Evolutionary conservation across 805 yeast species (phyloP).

Genomic region (Candida suzukii): DNA sequence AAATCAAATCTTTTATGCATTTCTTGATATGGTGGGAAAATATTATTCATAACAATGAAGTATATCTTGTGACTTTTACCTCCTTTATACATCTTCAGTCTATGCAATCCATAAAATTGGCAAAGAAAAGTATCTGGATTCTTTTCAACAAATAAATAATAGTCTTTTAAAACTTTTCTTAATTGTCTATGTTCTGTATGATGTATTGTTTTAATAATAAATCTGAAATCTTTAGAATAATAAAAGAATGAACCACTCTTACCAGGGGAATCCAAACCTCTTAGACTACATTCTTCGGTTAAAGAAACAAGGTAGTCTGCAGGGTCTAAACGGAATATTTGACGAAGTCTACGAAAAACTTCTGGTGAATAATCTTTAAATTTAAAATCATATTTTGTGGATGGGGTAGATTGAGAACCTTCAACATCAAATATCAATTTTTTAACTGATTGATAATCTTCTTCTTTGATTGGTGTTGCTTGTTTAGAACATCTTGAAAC

Average conservation of each 20-base stretch:
- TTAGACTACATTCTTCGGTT: conserved; percentile 86
- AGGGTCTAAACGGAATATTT: conserved; percentile 81
- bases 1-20: conserved; percentile 82
- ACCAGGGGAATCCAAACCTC: conserved; percentile 93
- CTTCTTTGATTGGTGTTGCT: conserved; percentile 62
- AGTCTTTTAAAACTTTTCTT: conserved; percentile 63
- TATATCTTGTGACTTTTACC: conserved; percentile 65
- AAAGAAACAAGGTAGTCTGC: conserved; percentile 91
- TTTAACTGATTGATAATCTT: conserved; percentile 65
- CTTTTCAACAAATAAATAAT: conserved; percentile 69
- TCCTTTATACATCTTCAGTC: conserved; percentile 77
- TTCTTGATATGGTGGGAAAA: conserved; percentile 89
- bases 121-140: conserved; percentile 87
- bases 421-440: conserved; percentile 81
- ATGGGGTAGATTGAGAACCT: conserved; percentile 87
- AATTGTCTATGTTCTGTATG: conserved; percentile 86
- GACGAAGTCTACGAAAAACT: conserved; percentile 81
- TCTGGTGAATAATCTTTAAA: conserved; percentile 95
- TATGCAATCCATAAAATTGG: conserved; percentile 94
- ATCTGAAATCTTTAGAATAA: conserved; percentile 87
- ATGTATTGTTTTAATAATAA: conserved; percentile 93
- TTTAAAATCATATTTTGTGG: conserved; percentile 91
- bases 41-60: conserved; percentile 92
- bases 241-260: conserved; percentile 95
- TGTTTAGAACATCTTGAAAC: conserved; percentile 88